A percentile compares a stretch with the other conserved stretches of the same genome.
Evolutionary conservation across 2,329 filamentous ascomycete genomes (phyloP).

Genomic region (Coleophoma crateriformis): DNA sequence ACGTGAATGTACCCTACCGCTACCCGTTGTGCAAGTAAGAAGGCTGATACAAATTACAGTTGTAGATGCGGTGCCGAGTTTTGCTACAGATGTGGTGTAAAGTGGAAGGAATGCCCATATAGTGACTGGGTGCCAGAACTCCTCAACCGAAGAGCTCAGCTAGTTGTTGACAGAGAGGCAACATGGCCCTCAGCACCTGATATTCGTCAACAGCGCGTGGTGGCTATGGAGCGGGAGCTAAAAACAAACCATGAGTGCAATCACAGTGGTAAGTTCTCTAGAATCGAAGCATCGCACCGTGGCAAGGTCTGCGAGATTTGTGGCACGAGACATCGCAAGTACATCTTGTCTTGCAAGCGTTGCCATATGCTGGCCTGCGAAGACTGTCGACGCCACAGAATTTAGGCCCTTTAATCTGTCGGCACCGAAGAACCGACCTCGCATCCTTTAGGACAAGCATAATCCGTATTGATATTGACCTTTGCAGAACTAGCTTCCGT

Average conservation of each 20-base stretch:
- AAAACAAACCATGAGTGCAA: conserved; percentile 12
- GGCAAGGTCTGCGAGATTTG: not conserved
- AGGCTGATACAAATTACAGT: conserved; percentile 10
- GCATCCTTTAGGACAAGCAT: too few relatives aligned
- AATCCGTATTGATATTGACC: too few relatives aligned
- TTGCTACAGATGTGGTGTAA: conserved; percentile 16
- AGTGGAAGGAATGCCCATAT: conserved; percentile 17
- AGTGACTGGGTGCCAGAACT: conserved; percentile 14
- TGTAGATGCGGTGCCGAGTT: conserved; percentile 15
- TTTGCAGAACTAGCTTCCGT: too few relatives aligned
- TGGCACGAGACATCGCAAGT: conserved; percentile 1
- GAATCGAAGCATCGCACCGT: conserved; percentile 4
- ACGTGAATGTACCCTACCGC: conserved; percentile 10
- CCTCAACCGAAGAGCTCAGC: conserved; percentile 14
- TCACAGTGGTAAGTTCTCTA: conserved; percentile 11
- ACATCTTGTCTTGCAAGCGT: not conserved
- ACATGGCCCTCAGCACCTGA: conserved; percentile 7
- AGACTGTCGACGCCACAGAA: conserved; percentile 1
- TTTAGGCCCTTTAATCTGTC: not conserved
- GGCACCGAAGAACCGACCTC: too few relatives aligned
- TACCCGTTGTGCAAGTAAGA: conserved; percentile 2
- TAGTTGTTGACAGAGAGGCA: conserved; percentile 16
- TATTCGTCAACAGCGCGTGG: conserved; percentile 9
- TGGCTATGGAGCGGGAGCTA: conserved; percentile 10
- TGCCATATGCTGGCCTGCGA: conserved; percentile 2